These are phyloP conservation scores for Prunus mume DNA, from an alignment of 306 rosid genomes.

Conservation along the genomic window DNA sequence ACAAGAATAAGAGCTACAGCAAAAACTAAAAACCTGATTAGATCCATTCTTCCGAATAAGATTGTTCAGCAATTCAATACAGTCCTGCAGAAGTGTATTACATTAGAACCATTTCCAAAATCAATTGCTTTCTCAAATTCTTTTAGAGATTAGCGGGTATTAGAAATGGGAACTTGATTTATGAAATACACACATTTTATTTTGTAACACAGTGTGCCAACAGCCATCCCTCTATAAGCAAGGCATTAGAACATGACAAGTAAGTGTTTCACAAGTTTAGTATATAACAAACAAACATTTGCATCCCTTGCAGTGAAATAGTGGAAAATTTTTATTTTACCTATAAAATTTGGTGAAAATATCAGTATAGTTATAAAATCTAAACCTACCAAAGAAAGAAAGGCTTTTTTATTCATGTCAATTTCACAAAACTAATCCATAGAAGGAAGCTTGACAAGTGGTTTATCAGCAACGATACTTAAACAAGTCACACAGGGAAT, in stretches of 20 bases:
- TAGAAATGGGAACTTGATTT: neutral
- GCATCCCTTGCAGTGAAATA: neutral
- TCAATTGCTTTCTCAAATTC: neutral
- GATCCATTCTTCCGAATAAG: constrained; percentile 69
- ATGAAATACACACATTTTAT: neutral
- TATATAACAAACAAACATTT: neutral
- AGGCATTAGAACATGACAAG: neutral
- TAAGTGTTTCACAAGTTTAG: neutral
- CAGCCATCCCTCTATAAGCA: neutral
- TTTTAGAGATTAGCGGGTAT: neutral
- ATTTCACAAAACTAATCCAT: neutral
- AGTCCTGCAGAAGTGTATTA: constrained; percentile 53
- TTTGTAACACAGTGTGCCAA: neutral
- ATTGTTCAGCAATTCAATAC: constrained; percentile 83
- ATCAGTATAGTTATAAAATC: neutral
- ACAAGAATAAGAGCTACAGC: neutral
- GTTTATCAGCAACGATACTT: neutral
- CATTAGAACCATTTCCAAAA: constrained; percentile 23
- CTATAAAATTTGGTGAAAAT: neutral
- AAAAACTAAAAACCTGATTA: constrained; percentile 70
- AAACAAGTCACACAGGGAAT: constrained; percentile 20
- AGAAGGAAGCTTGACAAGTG: neutral
- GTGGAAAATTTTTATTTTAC: neutral
- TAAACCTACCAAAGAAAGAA: neutral
- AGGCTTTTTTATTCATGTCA: neutral